Evolutionary conservation across 2,329 filamentous ascomycete species (phyloP).

Genomic region (Plectosphaerella sp.): DNA sequence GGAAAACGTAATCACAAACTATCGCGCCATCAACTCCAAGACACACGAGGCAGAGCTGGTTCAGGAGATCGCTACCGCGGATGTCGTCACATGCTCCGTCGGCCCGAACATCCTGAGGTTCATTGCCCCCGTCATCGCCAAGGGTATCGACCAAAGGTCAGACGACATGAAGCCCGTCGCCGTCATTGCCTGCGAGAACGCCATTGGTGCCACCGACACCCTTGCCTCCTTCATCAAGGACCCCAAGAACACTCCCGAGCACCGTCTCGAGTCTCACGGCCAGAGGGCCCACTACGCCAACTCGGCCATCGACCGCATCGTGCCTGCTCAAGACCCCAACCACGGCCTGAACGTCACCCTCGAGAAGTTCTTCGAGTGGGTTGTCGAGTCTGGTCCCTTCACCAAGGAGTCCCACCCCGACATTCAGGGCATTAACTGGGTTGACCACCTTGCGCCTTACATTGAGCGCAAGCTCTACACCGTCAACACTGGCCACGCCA

Average conservation of each 20-base stretch:
- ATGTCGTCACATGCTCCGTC: conserved; percentile 93
- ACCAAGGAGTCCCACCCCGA: conserved; percentile 62
- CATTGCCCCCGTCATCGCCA: conserved; percentile 91
- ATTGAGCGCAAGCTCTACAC: conserved; percentile 99
- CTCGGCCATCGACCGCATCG: conserved; percentile 97
- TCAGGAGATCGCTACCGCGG: conserved; percentile 79
- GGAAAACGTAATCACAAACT: conserved; percentile 84
- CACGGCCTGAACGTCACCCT: conserved; percentile 87
- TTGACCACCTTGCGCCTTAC: conserved; percentile 85
- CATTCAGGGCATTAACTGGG: conserved; percentile 89
- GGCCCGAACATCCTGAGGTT: conserved; percentile 95
- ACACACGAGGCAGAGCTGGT: conserved; percentile 76
- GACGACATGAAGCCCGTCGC: conserved; percentile 63
- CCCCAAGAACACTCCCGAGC: conserved; percentile 64
- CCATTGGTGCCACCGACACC: conserved; percentile 88
- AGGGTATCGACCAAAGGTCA: conserved; percentile 81
- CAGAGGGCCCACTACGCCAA: conserved; percentile 87
- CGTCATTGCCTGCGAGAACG: conserved; percentile 97
- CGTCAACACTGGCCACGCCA: conserved; percentile 97
- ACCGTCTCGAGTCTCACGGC: conserved; percentile 64
- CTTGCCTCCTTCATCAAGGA: conserved; percentile 78
- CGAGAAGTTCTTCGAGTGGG: conserved; percentile 99
- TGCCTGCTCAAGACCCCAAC: conserved; percentile 79
- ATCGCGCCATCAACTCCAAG: conserved; percentile 94
- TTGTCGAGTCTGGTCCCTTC: conserved; percentile 86